Base-by-base conservation (phyloP, 2,329 filamentous ascomycete genomes). In the Emmonsiellopsis sp. region DNA sequence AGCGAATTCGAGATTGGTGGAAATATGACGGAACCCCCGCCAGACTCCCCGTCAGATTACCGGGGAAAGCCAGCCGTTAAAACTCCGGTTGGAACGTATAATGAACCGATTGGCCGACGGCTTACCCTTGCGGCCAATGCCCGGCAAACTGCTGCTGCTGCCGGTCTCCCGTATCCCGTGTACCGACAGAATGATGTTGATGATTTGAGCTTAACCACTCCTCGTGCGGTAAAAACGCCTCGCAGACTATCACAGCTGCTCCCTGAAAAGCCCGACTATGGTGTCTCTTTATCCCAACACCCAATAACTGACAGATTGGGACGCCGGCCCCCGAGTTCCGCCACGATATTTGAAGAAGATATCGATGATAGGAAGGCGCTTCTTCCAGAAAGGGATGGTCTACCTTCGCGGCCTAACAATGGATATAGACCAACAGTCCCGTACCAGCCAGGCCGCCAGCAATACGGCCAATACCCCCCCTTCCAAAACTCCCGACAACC, bases 271-370 rank as follows among this genome's bases (percentile, higher is more conserved):
- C 63, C 65, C n/a, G 54, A 57, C 43, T 63, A 65, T 55, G 62
- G 61, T 15, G 55, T 72, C 15, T 70, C 67, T 54, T 72, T 73
- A 30, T 65, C 68, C 30, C 71, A 69, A 16, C 59, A 73, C n/a
- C 62, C 62, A 44, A 61, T 65, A 55, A 65, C 59, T 40, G 62
- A 63, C 40, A 61, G 59, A 10, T 58, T 55, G 26, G 49, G 55
- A 15, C 37, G 43, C 2, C 57, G 65, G 15, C 65, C 63, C 8
- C 50, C 45, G 15, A 73, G 70, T 55, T 61, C 61, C 16, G 65
- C 59, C 30, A 72, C 69, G 1, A 54, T 68, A 8, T 70, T 71
- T 53, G 70, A 73, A 59, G 70, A 73, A 40, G 70, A 71, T 43
- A 59, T 59, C 34, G 55, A 62, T 13, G 55, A 57, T 48, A 50